A percentile compares a stretch with the other conserved stretches of the same genome.
Evolutionary conservation across 228 moss, liverwort and hornwort genomes (phyloP).

Genomic region (Sphagnum fallax): DNA sequence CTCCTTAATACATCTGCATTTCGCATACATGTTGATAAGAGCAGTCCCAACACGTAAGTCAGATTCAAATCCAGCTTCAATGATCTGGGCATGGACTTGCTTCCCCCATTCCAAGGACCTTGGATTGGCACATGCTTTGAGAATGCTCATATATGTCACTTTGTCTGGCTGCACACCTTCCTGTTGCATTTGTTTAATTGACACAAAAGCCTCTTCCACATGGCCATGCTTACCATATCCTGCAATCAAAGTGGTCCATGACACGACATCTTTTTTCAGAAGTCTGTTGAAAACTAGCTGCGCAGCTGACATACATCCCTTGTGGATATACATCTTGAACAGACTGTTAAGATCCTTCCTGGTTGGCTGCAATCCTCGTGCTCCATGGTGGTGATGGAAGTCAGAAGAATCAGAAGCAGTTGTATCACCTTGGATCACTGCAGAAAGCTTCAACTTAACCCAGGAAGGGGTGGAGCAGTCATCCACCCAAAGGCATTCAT

Average conservation of each 20-base stretch:
- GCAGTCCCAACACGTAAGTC: not conserved
- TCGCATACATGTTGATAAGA: conserved; percentile 5
- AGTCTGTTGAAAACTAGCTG: conserved; percentile 1
- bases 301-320: conserved; percentile 1
- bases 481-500: no score
- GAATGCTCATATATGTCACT: conserved; percentile 1
- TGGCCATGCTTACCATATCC: conserved; percentile 4
- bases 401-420: no score
- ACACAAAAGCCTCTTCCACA: not conserved
- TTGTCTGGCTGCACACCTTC: conserved; percentile 1
- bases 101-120: conserved; percentile 1
- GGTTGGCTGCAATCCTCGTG: no score
- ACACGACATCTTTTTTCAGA: not conserved
- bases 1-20: conserved; percentile 1
- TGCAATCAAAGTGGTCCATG: not conserved
- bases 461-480: no score
- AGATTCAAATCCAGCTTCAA: not conserved
- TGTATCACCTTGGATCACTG: no score
- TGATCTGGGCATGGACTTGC: conserved; percentile 2
- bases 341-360: not conserved
- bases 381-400: no score
- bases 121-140: conserved; percentile 1
- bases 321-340: not conserved
- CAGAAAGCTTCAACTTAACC: no score
- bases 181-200: not conserved